phyloP scores from a whole-genome alignment of 371 early-diverging fungal species.

The Mucor lusitanicus region DNA sequence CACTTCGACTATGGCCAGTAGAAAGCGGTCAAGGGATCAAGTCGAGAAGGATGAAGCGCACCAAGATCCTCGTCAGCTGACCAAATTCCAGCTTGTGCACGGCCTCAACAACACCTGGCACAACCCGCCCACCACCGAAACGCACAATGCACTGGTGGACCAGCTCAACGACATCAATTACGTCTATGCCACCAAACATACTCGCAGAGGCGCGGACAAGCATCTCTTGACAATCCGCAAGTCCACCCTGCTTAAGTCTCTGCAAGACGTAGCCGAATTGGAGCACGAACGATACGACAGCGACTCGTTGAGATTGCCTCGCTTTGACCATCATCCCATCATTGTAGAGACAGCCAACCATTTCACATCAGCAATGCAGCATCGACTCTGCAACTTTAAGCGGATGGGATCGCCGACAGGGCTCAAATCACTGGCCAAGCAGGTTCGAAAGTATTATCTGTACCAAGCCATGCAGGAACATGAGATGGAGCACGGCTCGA shows the following conservation, averaged over 20 bases:
- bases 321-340: background rate
- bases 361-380: background rate
- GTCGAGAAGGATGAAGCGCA: background rate
- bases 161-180: background rate
- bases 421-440: background rate
- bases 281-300: background rate
- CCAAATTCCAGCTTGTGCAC: background rate
- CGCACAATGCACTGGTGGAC: background rate
- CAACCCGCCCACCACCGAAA: background rate
- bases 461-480: background rate
- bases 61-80: background rate
- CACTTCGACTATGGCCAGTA: background rate
- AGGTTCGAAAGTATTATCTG: background rate
- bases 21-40: slow-evolving; percentile 1
- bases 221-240: background rate
- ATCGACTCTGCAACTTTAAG: background rate
- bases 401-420: background rate
- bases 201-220: background rate
- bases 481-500: background rate
- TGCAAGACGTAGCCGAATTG: background rate
- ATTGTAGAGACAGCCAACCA: background rate
- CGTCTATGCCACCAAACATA: background rate
- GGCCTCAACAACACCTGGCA: background rate
- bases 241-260: background rate
- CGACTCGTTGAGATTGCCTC: background rate